These are phyloP conservation scores for Dacryopinax primogenitus DNA, from an alignment of 768 basidiomycete species.

Conservation along the genomic window DNA sequence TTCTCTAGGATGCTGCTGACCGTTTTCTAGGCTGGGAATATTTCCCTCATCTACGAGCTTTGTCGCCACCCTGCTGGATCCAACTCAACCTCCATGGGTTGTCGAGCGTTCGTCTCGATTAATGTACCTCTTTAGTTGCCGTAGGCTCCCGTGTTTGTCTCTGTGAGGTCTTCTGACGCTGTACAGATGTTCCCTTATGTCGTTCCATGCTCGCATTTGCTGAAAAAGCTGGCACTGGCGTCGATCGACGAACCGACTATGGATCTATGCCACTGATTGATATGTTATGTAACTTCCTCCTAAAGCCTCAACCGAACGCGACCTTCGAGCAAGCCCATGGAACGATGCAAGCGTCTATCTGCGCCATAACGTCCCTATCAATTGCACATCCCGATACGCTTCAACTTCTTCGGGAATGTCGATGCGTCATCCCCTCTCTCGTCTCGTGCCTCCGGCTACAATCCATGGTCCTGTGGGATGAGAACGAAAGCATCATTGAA, in stretches of 20 bases:
- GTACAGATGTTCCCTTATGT: constrained; percentile 24
- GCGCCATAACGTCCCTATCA: constrained; percentile 33
- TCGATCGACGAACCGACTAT: not conserved
- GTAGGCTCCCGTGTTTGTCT: constrained; percentile 29
- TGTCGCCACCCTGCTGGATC: constrained; percentile 38
- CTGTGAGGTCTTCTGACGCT: constrained; percentile 1
- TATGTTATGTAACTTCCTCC: constrained; percentile 13
- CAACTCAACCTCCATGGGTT: constrained; percentile 41
- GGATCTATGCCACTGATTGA: constrained; percentile 14
- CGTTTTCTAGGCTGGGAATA: not conserved
- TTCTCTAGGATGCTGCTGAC: not conserved
- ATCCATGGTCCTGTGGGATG: constrained; percentile 53
- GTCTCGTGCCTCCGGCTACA: constrained; percentile 43
- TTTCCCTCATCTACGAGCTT: constrained; percentile 15
- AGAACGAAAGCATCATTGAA: constrained; percentile 34
- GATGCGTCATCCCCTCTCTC: constrained; percentile 50
- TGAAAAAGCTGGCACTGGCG: constrained; percentile 17
- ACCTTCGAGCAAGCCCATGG: not conserved
- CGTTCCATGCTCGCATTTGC: constrained; percentile 34
- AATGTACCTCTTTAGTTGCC: constrained; percentile 42
- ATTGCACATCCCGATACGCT: constrained; percentile 31
- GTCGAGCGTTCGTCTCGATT: constrained; percentile 38
- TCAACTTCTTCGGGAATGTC: constrained; percentile 35
- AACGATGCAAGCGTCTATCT: constrained; percentile 29
- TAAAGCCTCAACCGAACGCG: constrained; percentile 8